Base-by-base conservation (phyloP, 768 basidiomycete species). In the Strobilomyces confusus region DNA sequence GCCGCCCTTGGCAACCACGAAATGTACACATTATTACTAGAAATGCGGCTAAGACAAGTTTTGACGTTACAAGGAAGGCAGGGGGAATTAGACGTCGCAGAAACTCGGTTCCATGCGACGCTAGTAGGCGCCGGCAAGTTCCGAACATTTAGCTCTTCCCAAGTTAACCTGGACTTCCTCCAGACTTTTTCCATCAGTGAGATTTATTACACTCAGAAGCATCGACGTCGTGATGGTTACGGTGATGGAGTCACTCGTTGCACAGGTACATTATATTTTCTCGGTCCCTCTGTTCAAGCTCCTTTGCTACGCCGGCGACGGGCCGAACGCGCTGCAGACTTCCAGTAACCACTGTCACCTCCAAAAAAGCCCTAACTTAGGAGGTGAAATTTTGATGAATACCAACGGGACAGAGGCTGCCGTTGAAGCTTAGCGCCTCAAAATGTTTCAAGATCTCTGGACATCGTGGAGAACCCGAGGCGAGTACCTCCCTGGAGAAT, bases 201-300 rank as follows among this genome's bases (percentile, higher is more conserved):
- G 56, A 68, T 66, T 61, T 50, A 65, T 68, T 60, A 47, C 54
- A 19, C 52, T 54, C 12, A 30, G 66, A 66, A 68, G 65, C 56
- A 50, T 55, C 14, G 23, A 41, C 38, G 66, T 66, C 40, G 63
- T 38, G 61, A 63, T 66, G 64, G 66, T 66, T 66, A 68, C 66
- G 45, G 41, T 55, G 63, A 61, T 52, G 56, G 46, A 15, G 42
- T 49, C 23, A 38, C 55, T 19, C 29, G 29, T 19, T 38, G 38
- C 17, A 51, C 57, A 46, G 48, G 36, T 44, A 33, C 43, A 20
- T 26, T 51, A 43, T 25, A 34, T 58, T 44, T 49, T 37, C 52
- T 52, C 43, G 43, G 20, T 44, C 25, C 53, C 34, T 29, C 46
- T 44, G 40, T 30, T 20, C 29, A 37, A 61, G 25, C 26, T 8